Evolutionary conservation across 768 basidiomycete genomes (phyloP), one percentile per base, ranked within the genome.

Genomic region (Pisolithus albus): DNA sequence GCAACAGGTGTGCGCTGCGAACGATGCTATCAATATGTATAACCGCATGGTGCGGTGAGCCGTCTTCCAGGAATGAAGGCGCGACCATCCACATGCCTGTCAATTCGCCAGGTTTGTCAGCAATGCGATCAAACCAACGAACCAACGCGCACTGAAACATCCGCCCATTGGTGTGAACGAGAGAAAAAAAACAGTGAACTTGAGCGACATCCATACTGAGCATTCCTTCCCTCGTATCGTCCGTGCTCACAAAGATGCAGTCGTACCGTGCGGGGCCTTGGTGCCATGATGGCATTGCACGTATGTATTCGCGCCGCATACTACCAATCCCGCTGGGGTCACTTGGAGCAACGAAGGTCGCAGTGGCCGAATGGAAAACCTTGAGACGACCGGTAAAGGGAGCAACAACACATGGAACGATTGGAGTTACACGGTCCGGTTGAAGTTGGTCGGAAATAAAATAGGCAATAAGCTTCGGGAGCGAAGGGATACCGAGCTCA

Each of bases 291-390:
- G 55, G 58, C 7, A 55, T 64, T 1, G 66, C 53, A 1, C 63
- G 52, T 28, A 74, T 72, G 6, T 54, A 52, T 50, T 72, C 65
- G n/a, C 52, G 54, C 15, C 50, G 39, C 67, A 67, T 61, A 4
- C 70, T 61, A 3, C 42, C 40, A 9, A 48, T 37, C 38, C 52
- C 36, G 49, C 52, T 38, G 19, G 41, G 21, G 32, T 46, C 40
- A 50, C 55, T 26, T n/a, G 40, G 40, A 18, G 40, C 18, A 10
- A 41, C 21, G 19, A 41, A 41, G 18, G 40, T 41, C 9, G 18
- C 19, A 23, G 18, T 41, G 9, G 40, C 40, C 4, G 19, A 41
- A 19, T 41, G 40, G 18, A 19, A 41, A 41, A 41, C 13, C 21
- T 19, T n/a, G 16, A 41, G 6, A 11, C 4, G 7, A 23, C 40